These are phyloP conservation scores for Pyrenula massariospora DNA, from an alignment of 495 filamentous ascomycete genomes.

Conservation along the genomic window DNA sequence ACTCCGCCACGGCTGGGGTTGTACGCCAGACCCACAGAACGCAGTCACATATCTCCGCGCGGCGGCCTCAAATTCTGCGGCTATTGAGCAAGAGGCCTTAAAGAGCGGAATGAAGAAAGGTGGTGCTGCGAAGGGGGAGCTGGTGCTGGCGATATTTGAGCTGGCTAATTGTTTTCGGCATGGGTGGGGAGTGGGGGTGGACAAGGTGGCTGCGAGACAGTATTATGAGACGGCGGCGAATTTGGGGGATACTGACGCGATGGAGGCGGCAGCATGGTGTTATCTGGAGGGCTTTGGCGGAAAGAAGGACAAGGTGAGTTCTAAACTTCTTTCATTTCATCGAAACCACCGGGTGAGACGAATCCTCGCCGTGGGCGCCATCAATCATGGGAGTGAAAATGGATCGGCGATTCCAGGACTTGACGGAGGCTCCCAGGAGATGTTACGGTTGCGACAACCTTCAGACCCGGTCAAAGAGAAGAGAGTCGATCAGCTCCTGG, in stretches of 20 bases:
- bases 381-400: no score
- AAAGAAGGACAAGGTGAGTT: slow-evolving; percentile 91
- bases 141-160: slow-evolving; percentile 96
- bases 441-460: no score
- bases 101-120: slow-evolving; percentile 82
- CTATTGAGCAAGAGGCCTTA: slow-evolving; percentile 73
- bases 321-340: not conserved
- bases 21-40: slow-evolving; percentile 52
- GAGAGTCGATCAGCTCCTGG: no score
- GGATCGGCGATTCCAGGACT: no score
- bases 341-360: no score
- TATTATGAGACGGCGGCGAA: slow-evolving; percentile 98
- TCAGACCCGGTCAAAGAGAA: no score
- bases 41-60: slow-evolving; percentile 75
- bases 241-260: slow-evolving; percentile 89
- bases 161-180: slow-evolving; percentile 88
- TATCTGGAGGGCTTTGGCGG: slow-evolving; percentile 90
- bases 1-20: slow-evolving; percentile 93
- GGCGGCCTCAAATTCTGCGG: slow-evolving; percentile 84
- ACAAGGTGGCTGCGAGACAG: slow-evolving; percentile 77
- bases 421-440: no score
- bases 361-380: no score
- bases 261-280: slow-evolving; percentile 96
- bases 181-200: slow-evolving; percentile 87
- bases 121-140: slow-evolving; percentile 88